Evolutionary conservation across 2,329 filamentous ascomycete genomes (phyloP).

Genomic region (Rachicladosporium sp.): DNA sequence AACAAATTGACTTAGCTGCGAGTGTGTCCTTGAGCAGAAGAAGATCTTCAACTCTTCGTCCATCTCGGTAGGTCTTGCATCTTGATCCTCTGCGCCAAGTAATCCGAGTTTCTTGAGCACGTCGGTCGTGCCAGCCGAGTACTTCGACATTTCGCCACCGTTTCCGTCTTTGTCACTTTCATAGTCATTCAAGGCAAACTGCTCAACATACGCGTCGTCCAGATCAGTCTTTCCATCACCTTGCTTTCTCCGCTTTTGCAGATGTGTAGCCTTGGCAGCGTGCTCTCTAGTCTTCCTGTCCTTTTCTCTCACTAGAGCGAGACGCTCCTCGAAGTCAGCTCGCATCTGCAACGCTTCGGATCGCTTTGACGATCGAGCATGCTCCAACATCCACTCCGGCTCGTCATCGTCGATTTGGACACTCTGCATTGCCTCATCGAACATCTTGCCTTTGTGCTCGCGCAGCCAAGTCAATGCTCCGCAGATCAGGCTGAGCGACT

Average conservation of each 20-base stretch:
- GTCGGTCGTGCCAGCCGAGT: constrained; percentile 61
- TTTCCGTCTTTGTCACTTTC: constrained; percentile 46
- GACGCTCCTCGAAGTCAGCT: constrained; percentile 60
- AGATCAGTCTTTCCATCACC: constrained; percentile 12
- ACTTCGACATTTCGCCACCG: constrained; percentile 16
- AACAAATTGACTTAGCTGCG: constrained; percentile 79
- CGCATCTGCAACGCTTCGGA: constrained; percentile 54
- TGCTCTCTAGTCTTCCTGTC: constrained; percentile 46
- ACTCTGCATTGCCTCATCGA: constrained; percentile 43
- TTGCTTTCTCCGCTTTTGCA: constrained; percentile 36
- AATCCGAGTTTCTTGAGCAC: constrained; percentile 52
- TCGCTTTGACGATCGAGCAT: constrained; percentile 56
- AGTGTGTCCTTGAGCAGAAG: constrained; percentile 87
- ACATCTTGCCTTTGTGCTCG: constrained; percentile 53
- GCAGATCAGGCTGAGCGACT: constrained; percentile 85
- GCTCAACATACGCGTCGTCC: constrained; percentile 43
- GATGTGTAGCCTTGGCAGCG: background rate
- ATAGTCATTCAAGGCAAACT: constrained; percentile 67
- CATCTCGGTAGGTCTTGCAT: constrained; percentile 31
- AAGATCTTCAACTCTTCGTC: constrained; percentile 70
- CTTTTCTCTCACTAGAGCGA: constrained; percentile 50
- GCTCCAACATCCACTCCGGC: constrained; percentile 73
- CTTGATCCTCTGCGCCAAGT: constrained; percentile 25
- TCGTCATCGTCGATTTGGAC: constrained; percentile 49
- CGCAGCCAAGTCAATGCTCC: constrained; percentile 84